phyloP scores from a whole-genome alignment of 2,329 filamentous ascomycete genomes.

The Ophiostoma fasciatum region DNA sequence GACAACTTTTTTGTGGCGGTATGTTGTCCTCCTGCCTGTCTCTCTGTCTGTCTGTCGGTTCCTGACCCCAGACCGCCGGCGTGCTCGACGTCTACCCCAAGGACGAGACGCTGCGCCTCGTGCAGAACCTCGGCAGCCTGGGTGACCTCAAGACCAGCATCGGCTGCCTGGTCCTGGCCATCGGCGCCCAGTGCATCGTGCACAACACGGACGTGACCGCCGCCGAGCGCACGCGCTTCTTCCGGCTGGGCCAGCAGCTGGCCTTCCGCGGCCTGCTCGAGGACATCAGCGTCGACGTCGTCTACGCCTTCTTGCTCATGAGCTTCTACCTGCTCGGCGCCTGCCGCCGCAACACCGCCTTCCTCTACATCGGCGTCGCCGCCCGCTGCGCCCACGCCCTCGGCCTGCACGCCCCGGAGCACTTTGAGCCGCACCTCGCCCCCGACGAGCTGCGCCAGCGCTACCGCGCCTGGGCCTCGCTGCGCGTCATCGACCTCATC shows the following conservation, averaged over 20 bases:
- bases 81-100: slow-evolving; percentile 6
- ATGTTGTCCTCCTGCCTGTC: no score
- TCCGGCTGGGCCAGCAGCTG: slow-evolving; percentile 5
- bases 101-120: slow-evolving; percentile 2
- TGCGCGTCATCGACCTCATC: slow-evolving; percentile 30
- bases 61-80: slow-evolving; percentile 3
- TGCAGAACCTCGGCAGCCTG: neutral
- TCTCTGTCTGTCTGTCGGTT: neutral
- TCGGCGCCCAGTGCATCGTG: slow-evolving; percentile 10
- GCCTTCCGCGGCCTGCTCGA: slow-evolving; percentile 28
- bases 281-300: slow-evolving; percentile 37
- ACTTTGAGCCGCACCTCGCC: slow-evolving; percentile 2
- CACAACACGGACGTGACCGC: neutral
- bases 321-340: slow-evolving; percentile 44
- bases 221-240: neutral
- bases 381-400: slow-evolving; percentile 39
- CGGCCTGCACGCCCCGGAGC: slow-evolving; percentile 30
- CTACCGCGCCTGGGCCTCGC: slow-evolving; percentile 29
- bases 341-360: slow-evolving; percentile 43
- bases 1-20: no score
- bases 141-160: slow-evolving; percentile 5
- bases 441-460: slow-evolving; percentile 10
- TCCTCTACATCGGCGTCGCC: slow-evolving; percentile 47
- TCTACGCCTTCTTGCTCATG: slow-evolving; percentile 38
- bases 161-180: slow-evolving; percentile 10